Evolutionary conservation across 2,329 filamentous ascomycete genomes (phyloP).

Genomic region (Verticillium dahliae): DNA sequence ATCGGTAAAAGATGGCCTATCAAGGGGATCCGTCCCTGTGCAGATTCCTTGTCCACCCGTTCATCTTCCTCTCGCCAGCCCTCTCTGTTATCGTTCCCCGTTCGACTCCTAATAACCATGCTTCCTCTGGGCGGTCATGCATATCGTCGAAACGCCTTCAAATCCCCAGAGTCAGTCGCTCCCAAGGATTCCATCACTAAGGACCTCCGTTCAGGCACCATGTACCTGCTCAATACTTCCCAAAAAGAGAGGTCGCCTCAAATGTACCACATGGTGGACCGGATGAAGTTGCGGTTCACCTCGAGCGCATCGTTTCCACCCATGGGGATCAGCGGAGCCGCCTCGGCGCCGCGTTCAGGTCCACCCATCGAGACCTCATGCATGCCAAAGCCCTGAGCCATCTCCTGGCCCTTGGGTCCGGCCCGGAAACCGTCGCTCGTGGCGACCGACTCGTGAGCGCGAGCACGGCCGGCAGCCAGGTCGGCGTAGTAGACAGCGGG

Average conservation of each 20-base stretch:
- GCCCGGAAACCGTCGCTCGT: conserved; percentile 36
- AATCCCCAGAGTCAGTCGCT: no score
- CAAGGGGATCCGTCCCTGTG: conserved; percentile 1
- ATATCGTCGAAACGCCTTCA: no score
- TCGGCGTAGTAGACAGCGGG: conserved; percentile 97
- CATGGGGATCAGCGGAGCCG: conserved; percentile 13
- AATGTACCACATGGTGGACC: conserved; percentile 38
- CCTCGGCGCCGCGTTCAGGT: conserved; percentile 3
- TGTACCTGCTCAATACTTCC: background rate
- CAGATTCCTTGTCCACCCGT: background rate
- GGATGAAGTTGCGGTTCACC: conserved; percentile 24
- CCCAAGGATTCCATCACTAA: background rate
- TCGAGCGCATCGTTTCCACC: conserved; percentile 15
- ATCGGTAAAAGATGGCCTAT: background rate
- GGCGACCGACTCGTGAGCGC: conserved; percentile 58
- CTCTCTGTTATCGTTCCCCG: no score
- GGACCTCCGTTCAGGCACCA: background rate
- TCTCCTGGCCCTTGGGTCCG: conserved; percentile 36
- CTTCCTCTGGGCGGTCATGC: background rate
- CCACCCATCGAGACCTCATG: conserved; percentile 23
- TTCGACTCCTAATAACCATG: background rate
- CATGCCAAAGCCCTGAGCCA: conserved; percentile 28
- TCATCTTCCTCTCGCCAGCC: background rate
- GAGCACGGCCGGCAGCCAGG: conserved; percentile 74
- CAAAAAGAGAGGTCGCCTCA: conserved; percentile 11